These are phyloP conservation scores for Globisporangium barbulae DNA, from an alignment of 352 stramenopile species.

Conservation along the genomic window DNA sequence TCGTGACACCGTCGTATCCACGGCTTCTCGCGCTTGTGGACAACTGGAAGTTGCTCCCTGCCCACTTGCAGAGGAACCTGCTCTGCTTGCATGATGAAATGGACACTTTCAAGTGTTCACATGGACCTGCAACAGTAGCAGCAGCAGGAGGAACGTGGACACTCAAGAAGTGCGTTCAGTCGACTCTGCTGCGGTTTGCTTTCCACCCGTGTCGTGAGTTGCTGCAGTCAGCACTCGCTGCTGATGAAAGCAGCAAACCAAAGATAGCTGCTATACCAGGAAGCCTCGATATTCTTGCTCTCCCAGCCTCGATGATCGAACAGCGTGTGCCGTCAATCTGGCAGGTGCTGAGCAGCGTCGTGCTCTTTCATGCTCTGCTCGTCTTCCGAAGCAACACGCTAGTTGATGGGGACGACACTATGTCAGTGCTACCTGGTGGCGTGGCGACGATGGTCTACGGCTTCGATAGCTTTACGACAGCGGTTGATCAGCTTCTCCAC, in stretches of 20 bases:
- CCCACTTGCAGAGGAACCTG: constrained; percentile 25
- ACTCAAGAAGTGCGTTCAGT: constrained; percentile 39
- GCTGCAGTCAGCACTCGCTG: constrained; percentile 13
- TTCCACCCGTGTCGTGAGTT: constrained; percentile 22
- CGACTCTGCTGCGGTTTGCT: constrained; percentile 36
- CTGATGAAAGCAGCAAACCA: background rate
- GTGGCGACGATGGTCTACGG: background rate
- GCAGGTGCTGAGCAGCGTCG: constrained; percentile 33
- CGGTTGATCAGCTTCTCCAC: constrained; percentile 13
- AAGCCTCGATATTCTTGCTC: background rate
- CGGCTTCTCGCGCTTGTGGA: constrained; percentile 28
- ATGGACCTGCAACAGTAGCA: background rate
- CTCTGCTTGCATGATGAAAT: constrained; percentile 27
- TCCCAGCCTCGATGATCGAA: background rate
- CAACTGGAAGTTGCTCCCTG: constrained; percentile 16
- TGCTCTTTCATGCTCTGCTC: constrained; percentile 42
- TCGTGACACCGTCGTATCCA: constrained; percentile 29
- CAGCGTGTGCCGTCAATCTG: constrained; percentile 7
- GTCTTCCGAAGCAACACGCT: constrained; percentile 16
- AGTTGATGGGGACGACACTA: no score
- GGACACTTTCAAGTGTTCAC: background rate
- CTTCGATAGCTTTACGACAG: constrained; percentile 10
- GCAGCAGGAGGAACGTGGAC: background rate
- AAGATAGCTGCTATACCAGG: background rate
- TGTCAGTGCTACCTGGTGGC: no score